Evolutionary conservation across 225 moss, liverwort and hornwort genomes (phyloP).

Genomic region (Bryum argenteum): DNA sequence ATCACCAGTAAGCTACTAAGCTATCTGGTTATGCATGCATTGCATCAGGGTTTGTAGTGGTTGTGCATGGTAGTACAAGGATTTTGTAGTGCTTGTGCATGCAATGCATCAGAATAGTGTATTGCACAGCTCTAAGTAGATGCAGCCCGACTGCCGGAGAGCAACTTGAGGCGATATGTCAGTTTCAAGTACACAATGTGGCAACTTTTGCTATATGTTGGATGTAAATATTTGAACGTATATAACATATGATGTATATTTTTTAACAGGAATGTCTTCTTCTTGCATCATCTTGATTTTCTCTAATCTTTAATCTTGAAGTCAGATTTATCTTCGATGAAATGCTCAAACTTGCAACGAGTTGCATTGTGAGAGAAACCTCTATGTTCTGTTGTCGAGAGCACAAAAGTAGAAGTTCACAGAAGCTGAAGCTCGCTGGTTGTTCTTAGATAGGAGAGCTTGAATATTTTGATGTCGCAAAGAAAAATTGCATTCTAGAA

Average conservation of each 20-base stretch:
- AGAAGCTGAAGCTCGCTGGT: too few species aligned
- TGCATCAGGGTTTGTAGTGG: neutral
- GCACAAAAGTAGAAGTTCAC: neutral
- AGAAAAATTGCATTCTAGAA: too few species aligned
- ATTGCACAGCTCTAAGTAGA: neutral
- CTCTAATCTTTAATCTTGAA: too few species aligned
- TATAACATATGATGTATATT: neutral
- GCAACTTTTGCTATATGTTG: too few species aligned
- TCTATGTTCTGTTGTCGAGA: neutral
- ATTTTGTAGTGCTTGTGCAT: neutral
- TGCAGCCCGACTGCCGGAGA: slow-evolving; percentile 8
- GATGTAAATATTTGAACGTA: neutral
- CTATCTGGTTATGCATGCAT: slow-evolving; percentile 5
- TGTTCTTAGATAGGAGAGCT: neutral
- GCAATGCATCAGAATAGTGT: too few species aligned
- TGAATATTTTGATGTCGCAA: neutral
- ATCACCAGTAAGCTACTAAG: neutral
- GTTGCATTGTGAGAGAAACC: neutral
- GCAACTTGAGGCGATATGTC: neutral
- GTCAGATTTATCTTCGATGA: neutral
- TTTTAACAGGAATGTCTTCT: neutral
- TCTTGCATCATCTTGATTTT: neutral
- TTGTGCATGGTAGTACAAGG: neutral
- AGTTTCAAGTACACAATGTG: slow-evolving; percentile 7
- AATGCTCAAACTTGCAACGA: neutral